phyloP scores from a whole-genome alignment of 306 rosid genomes.

The Medicago lupulina region DNA sequence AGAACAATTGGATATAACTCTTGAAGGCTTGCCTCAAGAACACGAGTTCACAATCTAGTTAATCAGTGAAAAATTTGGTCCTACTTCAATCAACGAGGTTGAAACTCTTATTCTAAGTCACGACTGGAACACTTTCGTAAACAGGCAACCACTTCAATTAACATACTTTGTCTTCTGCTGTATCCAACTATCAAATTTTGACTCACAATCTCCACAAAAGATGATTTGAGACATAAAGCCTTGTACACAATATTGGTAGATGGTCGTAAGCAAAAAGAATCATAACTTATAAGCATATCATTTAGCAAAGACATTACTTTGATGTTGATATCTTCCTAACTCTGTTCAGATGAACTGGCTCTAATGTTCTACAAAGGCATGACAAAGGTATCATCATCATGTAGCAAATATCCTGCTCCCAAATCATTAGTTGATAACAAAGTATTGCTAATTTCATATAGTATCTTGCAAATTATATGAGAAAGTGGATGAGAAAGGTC shows the following conservation, averaged over 20 bases:
- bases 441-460: slow-evolving; percentile 43
- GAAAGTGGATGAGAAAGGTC: slow-evolving; percentile 55
- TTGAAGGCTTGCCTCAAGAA: neutral
- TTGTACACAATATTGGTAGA: neutral
- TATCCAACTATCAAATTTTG: neutral
- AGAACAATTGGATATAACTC: neutral
- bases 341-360: slow-evolving; percentile 20
- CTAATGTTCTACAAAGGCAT: slow-evolving; percentile 16
- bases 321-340: slow-evolving; percentile 6
- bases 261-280: neutral
- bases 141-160: neutral
- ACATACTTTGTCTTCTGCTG: neutral
- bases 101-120: neutral
- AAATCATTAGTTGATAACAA: slow-evolving; percentile 33
- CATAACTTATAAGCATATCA: slow-evolving; percentile 1
- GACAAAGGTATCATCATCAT: slow-evolving; percentile 26
- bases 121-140: neutral
- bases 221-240: slow-evolving; percentile 21
- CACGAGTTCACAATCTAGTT: neutral
- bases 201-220: slow-evolving; percentile 16
- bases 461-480: slow-evolving; percentile 42
- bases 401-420: slow-evolving; percentile 26
- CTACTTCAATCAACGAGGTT: neutral
- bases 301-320: slow-evolving; percentile 10
- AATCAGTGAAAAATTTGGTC: neutral